Conservation (phyloP, 768 basidiomycete species). For the Polyporus arcularius region DNA sequence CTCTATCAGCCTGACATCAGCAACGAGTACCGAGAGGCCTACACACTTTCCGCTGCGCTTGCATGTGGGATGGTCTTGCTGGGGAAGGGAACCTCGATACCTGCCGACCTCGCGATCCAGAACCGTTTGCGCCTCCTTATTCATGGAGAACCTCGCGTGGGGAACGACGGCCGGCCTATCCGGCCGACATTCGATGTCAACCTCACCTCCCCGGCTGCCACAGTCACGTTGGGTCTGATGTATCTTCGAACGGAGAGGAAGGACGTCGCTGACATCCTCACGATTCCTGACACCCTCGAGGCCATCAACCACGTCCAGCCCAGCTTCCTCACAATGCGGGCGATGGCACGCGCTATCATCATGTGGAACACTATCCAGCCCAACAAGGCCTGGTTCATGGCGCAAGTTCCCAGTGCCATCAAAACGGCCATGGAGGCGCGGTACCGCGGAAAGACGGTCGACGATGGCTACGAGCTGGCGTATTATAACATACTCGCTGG, state of each 20-base stretch:
- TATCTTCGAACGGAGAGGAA: constrained; percentile 82
- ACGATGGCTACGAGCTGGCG: constrained; percentile 82
- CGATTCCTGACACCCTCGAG: constrained; percentile 78
- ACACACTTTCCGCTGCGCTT: constrained; percentile 84
- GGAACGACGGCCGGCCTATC: constrained; percentile 36
- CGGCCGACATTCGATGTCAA: constrained; percentile 75
- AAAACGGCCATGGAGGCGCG: constrained; percentile 56
- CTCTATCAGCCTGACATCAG: constrained; percentile 81
- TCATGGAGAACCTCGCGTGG: constrained; percentile 63
- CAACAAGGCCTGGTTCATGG: constrained; percentile 68
- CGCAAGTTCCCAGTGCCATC: constrained; percentile 72
- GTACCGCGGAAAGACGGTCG: constrained; percentile 48
- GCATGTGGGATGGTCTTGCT: constrained; percentile 98
- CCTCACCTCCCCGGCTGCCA: constrained; percentile 89
- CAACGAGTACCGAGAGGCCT: constrained; percentile 89
- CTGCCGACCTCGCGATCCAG: constrained; percentile 73
- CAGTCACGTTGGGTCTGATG: constrained; percentile 90
- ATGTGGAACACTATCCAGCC: constrained; percentile 83
- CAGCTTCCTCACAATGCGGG: constrained; percentile 81
- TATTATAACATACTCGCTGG: constrained; percentile 92
- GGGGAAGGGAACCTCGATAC: constrained; percentile 76
- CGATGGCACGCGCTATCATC: constrained; percentile 75
- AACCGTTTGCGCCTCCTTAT: constrained; percentile 72
- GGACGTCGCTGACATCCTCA: constrained; percentile 85
- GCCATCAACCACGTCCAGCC: constrained; percentile 87